phyloP scores from a whole-genome alignment of 345 rosid species.

The Barbarea vulgaris region DNA sequence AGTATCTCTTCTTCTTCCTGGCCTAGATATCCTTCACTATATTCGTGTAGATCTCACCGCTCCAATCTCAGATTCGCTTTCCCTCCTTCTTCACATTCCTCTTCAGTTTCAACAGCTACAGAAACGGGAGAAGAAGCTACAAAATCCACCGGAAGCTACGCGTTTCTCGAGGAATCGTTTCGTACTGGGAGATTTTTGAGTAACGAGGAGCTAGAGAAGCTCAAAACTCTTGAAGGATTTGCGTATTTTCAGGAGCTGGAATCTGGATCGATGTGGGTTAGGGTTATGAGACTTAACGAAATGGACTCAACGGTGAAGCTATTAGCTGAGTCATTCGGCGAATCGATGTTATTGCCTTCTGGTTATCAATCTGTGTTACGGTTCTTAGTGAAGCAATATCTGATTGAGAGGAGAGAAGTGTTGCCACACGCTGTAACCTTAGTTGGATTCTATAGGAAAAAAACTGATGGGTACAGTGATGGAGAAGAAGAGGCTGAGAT shows the following conservation, averaged over 20 bases:
- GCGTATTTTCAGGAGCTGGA: conserved; percentile 53
- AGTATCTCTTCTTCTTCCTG: conserved; percentile 32
- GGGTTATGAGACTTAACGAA: conserved; percentile 76
- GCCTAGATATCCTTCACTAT: conserved; percentile 40
- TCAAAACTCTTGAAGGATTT: conserved; percentile 64
- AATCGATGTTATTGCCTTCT: conserved; percentile 72
- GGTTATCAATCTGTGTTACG: conserved; percentile 66
- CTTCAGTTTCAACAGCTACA: conserved; percentile 48
- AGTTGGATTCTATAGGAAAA: conserved; percentile 61
- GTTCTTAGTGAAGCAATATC: conserved; percentile 81
- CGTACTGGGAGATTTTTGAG: conserved; percentile 59
- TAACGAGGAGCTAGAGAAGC: conserved; percentile 74
- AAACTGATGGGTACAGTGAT: conserved; percentile 33
- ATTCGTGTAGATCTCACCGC: conserved; percentile 38
- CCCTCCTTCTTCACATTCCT: conserved; percentile 42
- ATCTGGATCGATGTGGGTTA: conserved; percentile 66
- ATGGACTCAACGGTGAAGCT: conserved; percentile 69
- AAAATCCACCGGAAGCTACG: conserved; percentile 36
- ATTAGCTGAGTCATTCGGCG: conserved; percentile 80
- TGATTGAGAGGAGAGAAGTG: conserved; percentile 68
- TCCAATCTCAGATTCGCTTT: conserved; percentile 44
- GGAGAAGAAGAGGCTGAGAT: conserved; percentile 52
- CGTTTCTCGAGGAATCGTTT: conserved; percentile 63
- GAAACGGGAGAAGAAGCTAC: conserved; percentile 39
- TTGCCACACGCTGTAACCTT: conserved; percentile 87